These are phyloP conservation scores for Raphanus sativus DNA, from an alignment of 345 rosid genomes.

Conservation along the genomic window DNA sequence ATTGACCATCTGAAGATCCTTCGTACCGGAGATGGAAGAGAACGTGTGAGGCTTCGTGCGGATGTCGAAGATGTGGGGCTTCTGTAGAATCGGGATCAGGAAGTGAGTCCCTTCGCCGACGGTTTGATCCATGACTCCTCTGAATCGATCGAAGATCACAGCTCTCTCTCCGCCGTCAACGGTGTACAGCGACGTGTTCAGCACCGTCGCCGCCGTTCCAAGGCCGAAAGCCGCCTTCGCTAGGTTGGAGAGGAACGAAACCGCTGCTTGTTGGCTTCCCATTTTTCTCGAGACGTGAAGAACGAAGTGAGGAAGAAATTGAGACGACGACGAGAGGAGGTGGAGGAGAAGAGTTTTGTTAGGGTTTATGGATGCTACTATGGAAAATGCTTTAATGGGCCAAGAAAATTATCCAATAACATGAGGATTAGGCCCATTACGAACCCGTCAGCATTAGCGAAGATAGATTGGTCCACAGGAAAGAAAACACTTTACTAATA, in stretches of 20 bases:
- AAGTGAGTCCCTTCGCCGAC: slow-evolving; percentile 94
- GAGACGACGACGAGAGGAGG: neutral
- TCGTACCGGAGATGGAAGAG: slow-evolving; percentile 92
- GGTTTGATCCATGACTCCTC: slow-evolving; percentile 80
- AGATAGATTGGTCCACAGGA: neutral
- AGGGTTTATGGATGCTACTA: slow-evolving; percentile 36
- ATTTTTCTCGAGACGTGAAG: slow-evolving; percentile 34
- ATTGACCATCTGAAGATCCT: slow-evolving; percentile 98
- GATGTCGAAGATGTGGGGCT: slow-evolving; percentile 78
- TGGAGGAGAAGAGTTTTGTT: neutral
- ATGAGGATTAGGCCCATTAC: neutral
- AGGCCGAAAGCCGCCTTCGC: slow-evolving; percentile 83
- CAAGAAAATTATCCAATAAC: neutral
- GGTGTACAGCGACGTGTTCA: slow-evolving; percentile 79
- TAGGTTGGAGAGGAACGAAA: slow-evolving; percentile 62
- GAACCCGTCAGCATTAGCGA: neutral
- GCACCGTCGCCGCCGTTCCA: slow-evolving; percentile 63
- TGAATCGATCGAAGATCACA: slow-evolving; percentile 87
- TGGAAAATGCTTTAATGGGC: neutral
- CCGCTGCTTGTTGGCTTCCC: slow-evolving; percentile 84
- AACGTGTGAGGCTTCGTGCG: slow-evolving; percentile 92
- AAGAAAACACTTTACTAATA: neutral
- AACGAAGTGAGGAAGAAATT: neutral
- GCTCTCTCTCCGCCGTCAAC: slow-evolving; percentile 98
- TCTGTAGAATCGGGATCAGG: slow-evolving; percentile 87